These are phyloP conservation scores for Ophiostoma quercus DNA, from an alignment of 2,329 filamentous ascomycete species.

Conservation along the genomic window DNA sequence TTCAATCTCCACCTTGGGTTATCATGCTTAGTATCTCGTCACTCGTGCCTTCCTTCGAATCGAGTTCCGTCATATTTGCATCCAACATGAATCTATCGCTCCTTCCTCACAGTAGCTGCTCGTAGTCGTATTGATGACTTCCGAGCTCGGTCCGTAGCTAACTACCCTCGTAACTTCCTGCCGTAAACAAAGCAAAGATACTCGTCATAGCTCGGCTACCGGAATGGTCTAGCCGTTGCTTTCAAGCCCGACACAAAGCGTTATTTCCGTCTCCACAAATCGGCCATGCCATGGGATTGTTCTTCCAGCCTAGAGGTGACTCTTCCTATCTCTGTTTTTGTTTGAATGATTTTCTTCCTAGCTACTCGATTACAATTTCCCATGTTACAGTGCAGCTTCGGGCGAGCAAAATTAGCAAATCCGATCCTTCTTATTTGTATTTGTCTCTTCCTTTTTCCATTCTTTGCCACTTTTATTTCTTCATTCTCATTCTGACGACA, in stretches of 20 bases:
- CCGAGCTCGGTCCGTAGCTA: slow-evolving; percentile 4
- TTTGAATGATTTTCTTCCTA: background rate
- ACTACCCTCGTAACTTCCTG: background rate
- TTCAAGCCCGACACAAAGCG: background rate
- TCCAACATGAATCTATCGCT: background rate
- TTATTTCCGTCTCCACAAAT: slow-evolving; percentile 1
- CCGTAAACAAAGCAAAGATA: background rate
- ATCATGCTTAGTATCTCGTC: background rate
- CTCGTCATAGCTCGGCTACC: background rate
- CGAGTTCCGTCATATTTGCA: background rate
- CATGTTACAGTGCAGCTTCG: background rate
- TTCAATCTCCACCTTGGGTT: background rate
- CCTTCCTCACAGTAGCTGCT: background rate
- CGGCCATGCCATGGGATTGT: background rate
- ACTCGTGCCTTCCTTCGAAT: background rate
- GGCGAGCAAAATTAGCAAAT: background rate
- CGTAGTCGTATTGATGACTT: background rate
- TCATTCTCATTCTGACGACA: background rate
- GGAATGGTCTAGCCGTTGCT: background rate
- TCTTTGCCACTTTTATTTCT: background rate
- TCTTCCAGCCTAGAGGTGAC: background rate
- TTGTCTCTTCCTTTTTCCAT: background rate
- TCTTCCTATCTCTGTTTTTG: background rate
- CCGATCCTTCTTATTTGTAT: background rate
- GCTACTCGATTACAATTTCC: background rate